These are phyloP conservation scores for Lentinula aciculospora DNA, from an alignment of 768 basidiomycete species.

Conservation along the genomic window DNA sequence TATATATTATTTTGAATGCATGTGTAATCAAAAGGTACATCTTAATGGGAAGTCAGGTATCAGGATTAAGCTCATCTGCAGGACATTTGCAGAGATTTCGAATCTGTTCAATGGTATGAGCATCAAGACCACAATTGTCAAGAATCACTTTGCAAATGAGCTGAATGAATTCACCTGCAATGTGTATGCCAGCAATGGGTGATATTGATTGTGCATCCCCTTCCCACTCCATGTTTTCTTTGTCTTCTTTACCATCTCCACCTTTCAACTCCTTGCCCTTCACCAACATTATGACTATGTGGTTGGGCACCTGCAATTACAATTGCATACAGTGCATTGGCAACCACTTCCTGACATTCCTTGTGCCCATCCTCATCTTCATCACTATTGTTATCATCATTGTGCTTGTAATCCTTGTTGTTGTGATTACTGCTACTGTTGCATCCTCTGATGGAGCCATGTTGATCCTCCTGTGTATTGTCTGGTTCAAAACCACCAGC, in stretches of 20 bases:
- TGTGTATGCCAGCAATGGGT: not conserved
- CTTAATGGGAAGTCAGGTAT: not conserved
- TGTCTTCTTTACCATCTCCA: not conserved
- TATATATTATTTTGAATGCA: slow-evolving; percentile 3
- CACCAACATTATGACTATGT: not conserved
- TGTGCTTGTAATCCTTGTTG: not conserved
- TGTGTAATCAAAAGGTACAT: not conserved
- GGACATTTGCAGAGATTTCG: not conserved
- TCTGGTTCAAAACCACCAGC: too few relatives aligned
- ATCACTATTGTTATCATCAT: not conserved
- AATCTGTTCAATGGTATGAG: not conserved
- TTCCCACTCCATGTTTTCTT: not conserved
- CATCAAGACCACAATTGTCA: not conserved
- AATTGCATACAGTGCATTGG: not conserved
- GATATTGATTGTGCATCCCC: not conserved
- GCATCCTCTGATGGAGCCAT: too few relatives aligned
- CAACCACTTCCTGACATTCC: too few relatives aligned
- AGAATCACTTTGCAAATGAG: not conserved
- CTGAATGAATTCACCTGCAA: not conserved
- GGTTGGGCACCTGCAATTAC: not conserved
- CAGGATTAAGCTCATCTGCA: not conserved
- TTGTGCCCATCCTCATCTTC: not conserved
- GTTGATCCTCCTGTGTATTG: too few relatives aligned
- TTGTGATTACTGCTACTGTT: too few relatives aligned
- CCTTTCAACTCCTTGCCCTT: not conserved